phyloP scores from a whole-genome alignment of 306 rosid species.

The Vigna reflexopilosa region DNA sequence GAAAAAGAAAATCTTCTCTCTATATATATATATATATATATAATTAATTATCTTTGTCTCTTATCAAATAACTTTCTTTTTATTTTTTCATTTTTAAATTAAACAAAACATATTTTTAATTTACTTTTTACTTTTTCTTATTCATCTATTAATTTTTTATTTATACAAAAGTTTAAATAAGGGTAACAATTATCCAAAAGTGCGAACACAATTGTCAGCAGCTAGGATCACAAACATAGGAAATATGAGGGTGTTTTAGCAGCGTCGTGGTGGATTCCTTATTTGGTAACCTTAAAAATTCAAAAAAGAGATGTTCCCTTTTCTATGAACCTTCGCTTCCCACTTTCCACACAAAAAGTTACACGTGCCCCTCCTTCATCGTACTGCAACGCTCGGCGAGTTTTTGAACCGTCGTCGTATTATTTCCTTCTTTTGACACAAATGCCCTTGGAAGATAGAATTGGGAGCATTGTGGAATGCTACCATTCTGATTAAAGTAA shows the following conservation, averaged over 20 bases:
- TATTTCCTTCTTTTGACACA: constrained; percentile 22
- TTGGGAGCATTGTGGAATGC: not conserved
- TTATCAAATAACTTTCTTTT: too few species aligned
- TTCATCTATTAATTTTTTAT: too few species aligned
- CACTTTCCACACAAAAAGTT: constrained; percentile 27
- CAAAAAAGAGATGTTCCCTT: constrained; percentile 1
- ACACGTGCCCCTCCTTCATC: constrained; percentile 51
- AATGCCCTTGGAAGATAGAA: constrained; percentile 32
- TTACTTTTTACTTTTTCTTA: too few species aligned
- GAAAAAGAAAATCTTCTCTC: too few species aligned
- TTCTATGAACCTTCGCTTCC: constrained; percentile 21
- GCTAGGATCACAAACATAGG: not conserved
- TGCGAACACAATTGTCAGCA: constrained; percentile 1
- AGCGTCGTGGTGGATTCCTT: constrained; percentile 37
- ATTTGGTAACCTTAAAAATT: constrained; percentile 66
- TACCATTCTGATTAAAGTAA: not conserved
- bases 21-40: too few species aligned
- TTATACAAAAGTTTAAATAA: not conserved
- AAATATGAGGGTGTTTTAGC: not conserved
- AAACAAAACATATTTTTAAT: too few species aligned
- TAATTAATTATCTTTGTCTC: too few species aligned
- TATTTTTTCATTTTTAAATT: too few species aligned
- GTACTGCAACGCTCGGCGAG: constrained; percentile 42
- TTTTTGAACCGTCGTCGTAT: not conserved
- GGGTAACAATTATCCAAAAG: not conserved